Base-by-base conservation (phyloP, 2,329 filamentous ascomycete genomes). In the Diaporthe helianthi region DNA sequence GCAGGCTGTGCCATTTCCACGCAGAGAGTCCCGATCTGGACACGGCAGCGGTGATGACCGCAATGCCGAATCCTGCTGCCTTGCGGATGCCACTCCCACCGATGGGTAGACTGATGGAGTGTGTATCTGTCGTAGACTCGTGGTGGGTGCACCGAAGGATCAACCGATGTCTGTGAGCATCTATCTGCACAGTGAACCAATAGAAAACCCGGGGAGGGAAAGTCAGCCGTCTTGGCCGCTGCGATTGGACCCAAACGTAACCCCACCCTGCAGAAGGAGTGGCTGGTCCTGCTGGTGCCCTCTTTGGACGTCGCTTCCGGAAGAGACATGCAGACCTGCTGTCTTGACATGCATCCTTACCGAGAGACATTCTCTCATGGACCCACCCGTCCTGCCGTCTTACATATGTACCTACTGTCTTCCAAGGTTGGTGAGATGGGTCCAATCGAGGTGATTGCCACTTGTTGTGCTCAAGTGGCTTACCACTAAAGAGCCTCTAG, bases 331-430 rank as follows among this genome's bases (percentile, higher is more conserved):
- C 44, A 41, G 29, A 38, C 41, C 29, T 22, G 44, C 44, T 47
- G 29, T 12, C 44, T 29, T 58, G 65, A 67, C 65, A 67, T 58
- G 65, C 65, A 67, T 63, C 31, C 44, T 26, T 47, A 46, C 55
- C 55, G 58, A 44, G 24, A 33, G 15, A 24, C 44, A 63, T 36
- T 36, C 44, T 63, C 58, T 63, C 58, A 44, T 63, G 58, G 58
- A 33, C 41, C 29, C 36, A n/a, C n/a, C n/a, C n/a, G n/a, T n/a
- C n/a, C n/a, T n/a, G n/a, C n/a, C n/a, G n/a, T n/a, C n/a, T n/a
- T n/a, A n/a, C n/a, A n/a, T n/a, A n/a, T n/a, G n/a, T n/a, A n/a
- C n/a, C n/a, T n/a, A n/a, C n/a, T n/a, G 58, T 63, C 44, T 36
- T 36, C 44, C 29, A 12, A 13, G 36, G 19, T 47, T 17, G 41